These are phyloP conservation scores for Xylaria cubensis DNA, from an alignment of 495 filamentous ascomycete genomes.

Conservation along the genomic window DNA sequence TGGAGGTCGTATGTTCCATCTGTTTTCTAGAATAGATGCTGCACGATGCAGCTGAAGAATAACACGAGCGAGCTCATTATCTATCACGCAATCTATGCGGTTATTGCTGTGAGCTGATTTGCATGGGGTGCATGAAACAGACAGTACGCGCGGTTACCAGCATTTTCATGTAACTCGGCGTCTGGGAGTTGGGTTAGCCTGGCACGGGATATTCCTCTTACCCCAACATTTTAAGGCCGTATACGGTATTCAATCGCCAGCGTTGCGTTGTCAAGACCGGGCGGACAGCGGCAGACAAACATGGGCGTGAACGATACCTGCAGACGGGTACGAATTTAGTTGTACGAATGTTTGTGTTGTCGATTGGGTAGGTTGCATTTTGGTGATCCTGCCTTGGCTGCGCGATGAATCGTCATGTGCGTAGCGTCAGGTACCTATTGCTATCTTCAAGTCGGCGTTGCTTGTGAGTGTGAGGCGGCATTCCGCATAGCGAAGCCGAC, in stretches of 20 bases:
- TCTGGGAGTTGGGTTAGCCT: neutral
- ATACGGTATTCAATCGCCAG: neutral
- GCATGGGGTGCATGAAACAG: conserved; percentile 21
- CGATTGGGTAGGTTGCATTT: conserved; percentile 11
- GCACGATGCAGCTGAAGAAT: conserved; percentile 14
- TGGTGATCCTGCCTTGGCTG: conserved; percentile 5
- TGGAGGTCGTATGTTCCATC: conserved; percentile 23
- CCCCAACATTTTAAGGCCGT: neutral
- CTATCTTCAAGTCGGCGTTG: neutral
- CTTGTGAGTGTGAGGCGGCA: conserved; percentile 25
- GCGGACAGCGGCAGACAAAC: neutral
- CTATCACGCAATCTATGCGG: conserved; percentile 14
- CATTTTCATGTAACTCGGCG: neutral
- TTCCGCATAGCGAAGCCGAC: conserved; percentile 12
- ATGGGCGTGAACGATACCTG: conserved; percentile 12
- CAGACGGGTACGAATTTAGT: conserved; percentile 18
- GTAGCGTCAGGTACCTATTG: neutral
- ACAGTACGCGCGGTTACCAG: conserved; percentile 16
- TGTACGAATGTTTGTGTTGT: conserved; percentile 10
- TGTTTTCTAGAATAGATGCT: conserved; percentile 26
- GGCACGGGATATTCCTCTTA: neutral
- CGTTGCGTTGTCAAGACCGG: conserved; percentile 13
- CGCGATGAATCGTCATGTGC: conserved; percentile 7
- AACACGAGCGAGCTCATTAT: neutral
- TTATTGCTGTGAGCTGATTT: conserved; percentile 20